These are phyloP conservation scores for Pythium brassicae DNA, from an alignment of 352 stramenopile species.

Conservation along the genomic window DNA sequence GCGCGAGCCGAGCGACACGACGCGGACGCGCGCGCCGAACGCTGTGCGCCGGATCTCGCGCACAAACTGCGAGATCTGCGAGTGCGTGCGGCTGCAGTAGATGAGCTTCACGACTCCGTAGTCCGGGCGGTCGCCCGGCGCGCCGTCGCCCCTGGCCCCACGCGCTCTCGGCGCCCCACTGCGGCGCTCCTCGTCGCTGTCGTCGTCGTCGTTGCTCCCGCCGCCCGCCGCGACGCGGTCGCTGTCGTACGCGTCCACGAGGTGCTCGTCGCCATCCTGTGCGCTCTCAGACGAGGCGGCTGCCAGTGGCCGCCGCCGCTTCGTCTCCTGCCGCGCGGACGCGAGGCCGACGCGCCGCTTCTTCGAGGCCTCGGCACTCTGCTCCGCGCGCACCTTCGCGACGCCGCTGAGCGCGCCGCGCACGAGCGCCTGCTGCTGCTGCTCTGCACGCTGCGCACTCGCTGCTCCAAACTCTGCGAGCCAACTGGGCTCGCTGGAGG, in stretches of 20 bases:
- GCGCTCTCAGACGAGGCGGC: neutral
- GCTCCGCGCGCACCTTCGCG: constrained; percentile 44
- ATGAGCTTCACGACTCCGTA: constrained; percentile 81
- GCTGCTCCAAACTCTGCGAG: constrained; percentile 53
- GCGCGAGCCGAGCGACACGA: constrained; percentile 76
- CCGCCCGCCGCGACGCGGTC: constrained; percentile 20
- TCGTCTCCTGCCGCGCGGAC: constrained; percentile 67
- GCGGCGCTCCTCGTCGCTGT: neutral
- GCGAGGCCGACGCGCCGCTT: constrained; percentile 67
- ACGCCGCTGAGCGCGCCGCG: constrained; percentile 53
- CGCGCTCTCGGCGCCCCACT: neutral
- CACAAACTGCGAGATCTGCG: constrained; percentile 88
- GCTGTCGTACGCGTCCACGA: constrained; percentile 80
- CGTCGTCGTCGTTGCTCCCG: constrained; percentile 41
- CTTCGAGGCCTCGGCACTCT: constrained; percentile 38
- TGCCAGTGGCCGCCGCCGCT: constrained; percentile 7
- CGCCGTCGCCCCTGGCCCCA: too few relatives aligned
- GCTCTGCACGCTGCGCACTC: constrained; percentile 31
- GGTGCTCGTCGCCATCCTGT: constrained; percentile 37
- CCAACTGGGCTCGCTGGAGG: constrained; percentile 44
- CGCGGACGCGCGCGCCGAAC: constrained; percentile 66
- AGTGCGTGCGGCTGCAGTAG: constrained; percentile 89
- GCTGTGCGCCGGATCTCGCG: constrained; percentile 81
- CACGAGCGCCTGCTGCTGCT: constrained; percentile 37
- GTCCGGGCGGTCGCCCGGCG: constrained; percentile 13